A percentile compares a stretch with the other conserved stretches of the same genome.
Conservation (phyloP, 257 asterid species). For the Ligustrum vulgare region DNA sequence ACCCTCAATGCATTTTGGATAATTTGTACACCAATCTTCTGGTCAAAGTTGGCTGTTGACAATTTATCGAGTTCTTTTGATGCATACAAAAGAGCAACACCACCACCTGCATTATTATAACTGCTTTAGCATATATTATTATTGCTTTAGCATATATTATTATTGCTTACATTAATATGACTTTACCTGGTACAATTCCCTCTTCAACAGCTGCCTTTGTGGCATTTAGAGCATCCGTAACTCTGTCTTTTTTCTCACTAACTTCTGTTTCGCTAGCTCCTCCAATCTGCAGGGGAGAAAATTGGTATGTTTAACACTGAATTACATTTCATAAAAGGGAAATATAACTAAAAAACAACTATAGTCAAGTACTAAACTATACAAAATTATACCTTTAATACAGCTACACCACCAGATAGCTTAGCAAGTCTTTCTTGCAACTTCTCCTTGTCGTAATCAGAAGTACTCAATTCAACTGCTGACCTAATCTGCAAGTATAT, state of each 20-base stretch:
- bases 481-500: constrained; percentile 46
- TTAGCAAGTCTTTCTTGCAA: constrained; percentile 66
- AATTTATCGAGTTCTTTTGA: constrained; percentile 42
- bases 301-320: constrained; percentile 20
- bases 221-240: constrained; percentile 73
- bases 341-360: neutral
- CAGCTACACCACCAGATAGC: constrained; percentile 71
- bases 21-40: constrained; percentile 51
- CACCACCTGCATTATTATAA: constrained; percentile 35
- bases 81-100: constrained; percentile 51
- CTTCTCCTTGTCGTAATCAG: constrained; percentile 67
- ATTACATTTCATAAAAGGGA: neutral
- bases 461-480: constrained; percentile 49
- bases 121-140: neutral
- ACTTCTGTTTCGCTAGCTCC: constrained; percentile 66
- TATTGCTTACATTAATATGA: no score
- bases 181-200: constrained; percentile 73
- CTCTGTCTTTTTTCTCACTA: constrained; percentile 67
- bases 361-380: neutral
- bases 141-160: neutral
- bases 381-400: constrained; percentile 41
- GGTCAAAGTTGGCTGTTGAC: constrained; percentile 47
- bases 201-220: constrained; percentile 66
- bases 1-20: constrained; percentile 58
- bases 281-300: constrained; percentile 36